Evolutionary conservation across 805 yeast genomes (phyloP), one percentile per base, ranked within the genome.

Genomic region (Millerago galiae): DNA sequence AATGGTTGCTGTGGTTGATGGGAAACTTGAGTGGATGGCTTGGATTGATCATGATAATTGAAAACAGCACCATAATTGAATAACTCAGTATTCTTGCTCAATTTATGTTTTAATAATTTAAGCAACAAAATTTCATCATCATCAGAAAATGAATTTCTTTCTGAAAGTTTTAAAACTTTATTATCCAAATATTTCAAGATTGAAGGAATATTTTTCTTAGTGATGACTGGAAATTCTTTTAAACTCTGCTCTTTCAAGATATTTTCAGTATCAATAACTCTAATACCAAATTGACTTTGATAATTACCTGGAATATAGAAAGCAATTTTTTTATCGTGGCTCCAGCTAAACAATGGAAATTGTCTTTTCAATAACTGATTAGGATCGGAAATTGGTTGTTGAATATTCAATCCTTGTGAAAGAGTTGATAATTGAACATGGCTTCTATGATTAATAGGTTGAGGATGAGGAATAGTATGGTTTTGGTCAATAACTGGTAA

Each of bases 321-420:
- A 3, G 73, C 70, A 15, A 74, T 53, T 36, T 66, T 71, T 7
- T 63, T 60, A 3, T 77, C 67, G 16, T 63, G 64, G 24, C 77
- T 67, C 83, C 93, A 88, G 44, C 73, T 69, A 57, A 86, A 83
- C 28, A 88, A 56, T 0, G 96, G 95, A 62, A 83, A 83, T 56
- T 85, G 95, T 42, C 83, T 69, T 37, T 65, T 61, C 18, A 70
- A 60, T 40, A 82, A 59, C 18, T 78, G 74, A 40, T 73, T 74
- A 8, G 85, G 83, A 46, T 79, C 62, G 8, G 68, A 48, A 34
- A 54, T 61, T 40, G 50, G 60, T 28, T 30, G 40, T 6, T 11
- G 34, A 21, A 21, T 21, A 21, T 21, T 21, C 24, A 21, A 21
- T 21, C 24, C 24, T 21, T 21, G 24, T 21, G 24, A 21, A 21